Base-by-base conservation (phyloP, 305 asterid species). In the Rubia balearica region DNA sequence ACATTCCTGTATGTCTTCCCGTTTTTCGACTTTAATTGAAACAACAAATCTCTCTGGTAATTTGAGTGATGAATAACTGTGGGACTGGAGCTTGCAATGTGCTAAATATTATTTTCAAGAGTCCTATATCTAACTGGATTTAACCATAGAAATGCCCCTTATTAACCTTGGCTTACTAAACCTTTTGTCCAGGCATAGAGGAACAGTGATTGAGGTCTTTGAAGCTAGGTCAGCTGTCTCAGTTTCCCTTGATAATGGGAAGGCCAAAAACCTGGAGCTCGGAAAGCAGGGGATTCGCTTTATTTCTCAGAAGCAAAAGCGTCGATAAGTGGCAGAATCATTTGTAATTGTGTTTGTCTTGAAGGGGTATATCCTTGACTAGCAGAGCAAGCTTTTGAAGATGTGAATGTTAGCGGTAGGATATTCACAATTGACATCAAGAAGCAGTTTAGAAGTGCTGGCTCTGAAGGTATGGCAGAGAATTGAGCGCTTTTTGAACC, bases 211-310 rank as follows among this genome's bases (percentile, higher is more conserved):
- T 17, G 95, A 88, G 76, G 86, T 94, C 71, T 70, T 81, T n/a
- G 96, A 94, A 84, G 96, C 90, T 30, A 74, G 89, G 49, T 82
- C 92, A 8, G 56, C 73, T 8, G 91, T 90, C 62, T 85, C 94
- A 53, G 88, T 93, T 69, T 83, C 84, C 55, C 85, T 90, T 27
- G 98, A 93, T 76, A 88, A 88, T 67, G 98, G 98, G 65, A 84
- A 80, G 73, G n/a, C 84, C 73, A 86, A 79, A 82, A 87, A 77
- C 57, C 85, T 84, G 70, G 96, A 89, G 76, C 95, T 94, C 1
- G 97, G 97, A 77, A 89, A 88, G 79, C 97, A 94, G 81, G 96
- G 96, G 64, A 85, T 94, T 68, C 91, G 96, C 41, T 91, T 89
- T 48, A 89, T 94, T 60, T 83, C 96, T 75, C 92, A 87, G 82